These are phyloP conservation scores for Hibiscus syriacus DNA, from an alignment of 345 rosid species.

Conservation along the genomic window DNA sequence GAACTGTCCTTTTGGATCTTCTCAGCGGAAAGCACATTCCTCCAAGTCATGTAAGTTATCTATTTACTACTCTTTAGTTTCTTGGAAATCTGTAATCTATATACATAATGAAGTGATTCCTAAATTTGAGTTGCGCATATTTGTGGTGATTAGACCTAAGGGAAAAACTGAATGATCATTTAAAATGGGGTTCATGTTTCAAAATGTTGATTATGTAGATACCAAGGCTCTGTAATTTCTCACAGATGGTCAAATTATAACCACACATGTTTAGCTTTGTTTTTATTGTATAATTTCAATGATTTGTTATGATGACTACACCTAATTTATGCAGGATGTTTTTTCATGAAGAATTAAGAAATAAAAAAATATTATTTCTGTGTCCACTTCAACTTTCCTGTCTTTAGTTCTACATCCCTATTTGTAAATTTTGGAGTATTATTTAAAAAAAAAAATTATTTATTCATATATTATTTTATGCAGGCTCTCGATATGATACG, in stretches of 20 bases:
- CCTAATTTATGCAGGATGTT: neutral
- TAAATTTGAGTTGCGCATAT: neutral
- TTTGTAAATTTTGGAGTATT: slow-evolving; percentile 9
- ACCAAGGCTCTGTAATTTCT: neutral
- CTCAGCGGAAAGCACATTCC: too few species aligned
- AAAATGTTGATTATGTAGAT: neutral
- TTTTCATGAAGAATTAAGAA: neutral
- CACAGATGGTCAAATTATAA: neutral
- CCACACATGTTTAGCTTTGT: neutral
- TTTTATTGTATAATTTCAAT: neutral
- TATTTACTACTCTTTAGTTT: neutral
- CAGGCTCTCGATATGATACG: slow-evolving; percentile 87
- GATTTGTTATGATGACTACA: neutral
- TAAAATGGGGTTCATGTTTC: neutral
- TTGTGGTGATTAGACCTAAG: neutral
- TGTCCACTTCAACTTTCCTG: neutral
- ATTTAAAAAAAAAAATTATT: neutral
- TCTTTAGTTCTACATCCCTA: too few species aligned
- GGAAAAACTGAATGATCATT: neutral
- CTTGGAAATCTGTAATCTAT: neutral
- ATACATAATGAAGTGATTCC: neutral
- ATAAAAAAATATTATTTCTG: neutral
- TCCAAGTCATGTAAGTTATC: slow-evolving; percentile 67
- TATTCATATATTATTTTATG: neutral
- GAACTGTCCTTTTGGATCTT: too few species aligned